Evolutionary conservation across 306 rosid genomes (phyloP), one percentile per base, ranked within the genome.

Genomic region (Erythrophleum fordii): DNA sequence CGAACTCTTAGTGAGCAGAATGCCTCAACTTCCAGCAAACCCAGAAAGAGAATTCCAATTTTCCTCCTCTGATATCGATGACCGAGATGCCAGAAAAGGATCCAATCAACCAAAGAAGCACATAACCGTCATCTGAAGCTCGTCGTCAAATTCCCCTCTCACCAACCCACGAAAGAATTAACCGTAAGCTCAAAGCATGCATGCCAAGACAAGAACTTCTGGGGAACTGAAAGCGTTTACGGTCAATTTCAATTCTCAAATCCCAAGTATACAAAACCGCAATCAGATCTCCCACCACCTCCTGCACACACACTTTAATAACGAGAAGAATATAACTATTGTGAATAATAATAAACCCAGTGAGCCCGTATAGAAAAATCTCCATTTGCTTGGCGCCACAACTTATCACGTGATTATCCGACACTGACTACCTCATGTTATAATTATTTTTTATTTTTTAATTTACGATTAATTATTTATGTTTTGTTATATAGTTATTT

Each of bases 351-450:
- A 34, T 46, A 68, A 13, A 68, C 10, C 10, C 42, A 9, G 41
- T 2, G 20, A 8, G 26, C 51, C 49, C 31, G 29, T 58, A 76
- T 39, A 31, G 35, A 80, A 83, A 83, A 77, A 68, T 70, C 69
- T 41, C 55, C 22, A 5, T 84, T 69, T 72, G 46, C 76, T 78
- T 82, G 69, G 88, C 84, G 83, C 90, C 90, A 81, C 84, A 78
- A 81, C 83, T 79, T 87, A 78, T 78, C 90, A 84, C 84, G 78
- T 83, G 90, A 65, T 23, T 75, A 81, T 78, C 80, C 79, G 51
- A 69, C 82, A 12, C 80, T 64, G 18, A 0, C 72, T 53, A 45
- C 74, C 85, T 80, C 69, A 77, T 53, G 59, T 74, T 83, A 77
- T 77, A 48, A 72, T 46, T 51, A 35, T 35, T n/a, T 52, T 7